Percentiles rank a stretch among this genome's conserved stretches.
Conservation (phyloP, 2,329 filamentous ascomycete species). For the Dactylella cylindrospora region DNA sequence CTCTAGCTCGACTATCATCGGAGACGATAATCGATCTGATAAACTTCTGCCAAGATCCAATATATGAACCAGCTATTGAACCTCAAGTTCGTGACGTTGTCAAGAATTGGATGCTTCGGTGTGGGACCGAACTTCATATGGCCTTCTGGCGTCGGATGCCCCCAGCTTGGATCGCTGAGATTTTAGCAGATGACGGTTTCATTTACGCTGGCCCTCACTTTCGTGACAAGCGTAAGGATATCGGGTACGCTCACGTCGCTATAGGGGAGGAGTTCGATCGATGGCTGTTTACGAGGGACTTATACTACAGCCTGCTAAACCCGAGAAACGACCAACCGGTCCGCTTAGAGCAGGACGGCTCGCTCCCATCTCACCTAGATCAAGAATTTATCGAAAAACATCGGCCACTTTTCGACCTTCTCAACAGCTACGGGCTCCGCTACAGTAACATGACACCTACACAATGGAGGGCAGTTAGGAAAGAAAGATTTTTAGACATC, state of each 20-base stretch:
- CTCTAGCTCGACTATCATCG: slow-evolving; percentile 11
- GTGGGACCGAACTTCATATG: slow-evolving; percentile 14
- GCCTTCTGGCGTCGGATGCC: slow-evolving; percentile 25
- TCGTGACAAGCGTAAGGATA: slow-evolving; percentile 14
- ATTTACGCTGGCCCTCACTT: slow-evolving; percentile 9
- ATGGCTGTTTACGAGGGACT: slow-evolving; percentile 16
- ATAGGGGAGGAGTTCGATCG: slow-evolving; percentile 34
- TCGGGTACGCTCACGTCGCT: slow-evolving; percentile 17
- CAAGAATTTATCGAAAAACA: slow-evolving; percentile 18
- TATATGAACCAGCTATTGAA: slow-evolving; percentile 17
- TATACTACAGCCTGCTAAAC: slow-evolving; percentile 33
- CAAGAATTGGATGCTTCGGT: slow-evolving; percentile 34
- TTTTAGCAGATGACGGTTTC: slow-evolving; percentile 22
- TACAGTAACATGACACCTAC: slow-evolving; percentile 35
- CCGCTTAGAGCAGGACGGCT: neutral
- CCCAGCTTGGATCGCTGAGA: slow-evolving; percentile 15
- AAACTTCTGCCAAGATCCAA: slow-evolving; percentile 6
- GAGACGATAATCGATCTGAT: slow-evolving; percentile 9
- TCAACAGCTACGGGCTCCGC: slow-evolving; percentile 15
- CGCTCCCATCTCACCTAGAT: slow-evolving; percentile 19
- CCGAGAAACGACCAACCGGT: slow-evolving; percentile 1
- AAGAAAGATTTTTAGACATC: slow-evolving; percentile 9
- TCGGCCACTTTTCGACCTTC: slow-evolving; percentile 12
- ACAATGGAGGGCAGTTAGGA: slow-evolving; percentile 30
- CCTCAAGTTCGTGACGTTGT: slow-evolving; percentile 20